Evolutionary conservation across 179 eudicot species (phyloP).

Genomic region (Vitellaria paradoxa): DNA sequence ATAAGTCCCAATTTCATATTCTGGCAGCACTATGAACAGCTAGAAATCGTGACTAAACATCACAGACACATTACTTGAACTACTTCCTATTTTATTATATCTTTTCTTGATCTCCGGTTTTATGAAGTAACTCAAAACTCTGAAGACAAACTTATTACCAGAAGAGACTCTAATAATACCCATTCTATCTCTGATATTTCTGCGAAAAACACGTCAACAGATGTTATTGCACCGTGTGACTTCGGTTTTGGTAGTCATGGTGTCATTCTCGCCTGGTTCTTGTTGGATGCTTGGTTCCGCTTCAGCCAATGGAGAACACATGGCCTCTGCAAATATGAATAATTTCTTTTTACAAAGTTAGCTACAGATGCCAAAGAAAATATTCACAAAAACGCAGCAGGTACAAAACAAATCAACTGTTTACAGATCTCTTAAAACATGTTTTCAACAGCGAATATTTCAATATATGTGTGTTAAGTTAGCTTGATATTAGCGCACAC

Average conservation of each 20-base stretch:
- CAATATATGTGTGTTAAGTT: too few relatives aligned
- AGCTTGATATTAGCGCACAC: too few relatives aligned
- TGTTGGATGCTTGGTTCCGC: slow-evolving; percentile 36
- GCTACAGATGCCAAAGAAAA: neutral
- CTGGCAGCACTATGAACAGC: neutral
- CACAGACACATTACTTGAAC: neutral
- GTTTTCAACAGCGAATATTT: neutral
- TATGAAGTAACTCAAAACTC: slow-evolving; percentile 27
- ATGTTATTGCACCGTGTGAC: slow-evolving; percentile 27
- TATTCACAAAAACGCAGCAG: neutral
- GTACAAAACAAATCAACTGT: neutral
- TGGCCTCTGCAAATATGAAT: slow-evolving; percentile 45
- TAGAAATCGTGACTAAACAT: neutral
- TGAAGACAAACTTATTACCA: slow-evolving; percentile 22
- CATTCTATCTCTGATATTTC: slow-evolving; percentile 15
- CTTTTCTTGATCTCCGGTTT: slow-evolving; percentile 30
- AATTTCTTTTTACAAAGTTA: slow-evolving; percentile 7
- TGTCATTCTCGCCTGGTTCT: slow-evolving; percentile 31
- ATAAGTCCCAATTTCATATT: neutral
- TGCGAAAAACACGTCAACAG: slow-evolving; percentile 16
- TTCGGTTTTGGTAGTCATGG: slow-evolving; percentile 26
- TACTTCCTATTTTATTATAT: neutral
- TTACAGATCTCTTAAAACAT: neutral
- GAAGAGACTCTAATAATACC: slow-evolving; percentile 18
- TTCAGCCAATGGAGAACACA: slow-evolving; percentile 55